These are phyloP conservation scores for Cladosporium halotolerans DNA, from an alignment of 2,329 filamentous ascomycete genomes.

Conservation along the genomic window DNA sequence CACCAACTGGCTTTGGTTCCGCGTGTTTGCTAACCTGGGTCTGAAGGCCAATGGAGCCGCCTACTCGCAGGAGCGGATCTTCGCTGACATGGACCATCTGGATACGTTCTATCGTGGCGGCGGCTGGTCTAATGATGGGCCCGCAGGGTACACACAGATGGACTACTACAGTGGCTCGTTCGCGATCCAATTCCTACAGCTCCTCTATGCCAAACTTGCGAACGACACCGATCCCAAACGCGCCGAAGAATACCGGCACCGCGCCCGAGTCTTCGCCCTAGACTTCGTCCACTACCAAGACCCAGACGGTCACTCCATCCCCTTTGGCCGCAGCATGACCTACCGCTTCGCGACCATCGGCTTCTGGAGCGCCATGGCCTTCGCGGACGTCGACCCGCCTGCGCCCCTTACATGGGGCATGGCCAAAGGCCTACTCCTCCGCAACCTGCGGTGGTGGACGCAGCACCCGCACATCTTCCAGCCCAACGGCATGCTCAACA, in stretches of 20 bases:
- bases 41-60: slow-evolving; percentile 67
- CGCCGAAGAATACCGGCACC: slow-evolving; percentile 61
- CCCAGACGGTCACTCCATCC: slow-evolving; percentile 62
- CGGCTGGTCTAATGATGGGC: slow-evolving; percentile 75
- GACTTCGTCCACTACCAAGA: slow-evolving; percentile 75
- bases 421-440: slow-evolving; percentile 67
- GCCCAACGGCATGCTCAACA: slow-evolving; percentile 64
- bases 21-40: slow-evolving; percentile 75
- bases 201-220: slow-evolving; percentile 68
- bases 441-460: slow-evolving; percentile 75
- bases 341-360: slow-evolving; percentile 84
- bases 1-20: slow-evolving; percentile 76
- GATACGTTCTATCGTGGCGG: slow-evolving; percentile 77
- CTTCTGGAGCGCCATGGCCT: slow-evolving; percentile 73
- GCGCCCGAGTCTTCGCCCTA: slow-evolving; percentile 60
- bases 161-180: slow-evolving; percentile 81
- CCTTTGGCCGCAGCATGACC: slow-evolving; percentile 70
- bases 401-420: slow-evolving; percentile 70
- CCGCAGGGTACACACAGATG: slow-evolving; percentile 73
- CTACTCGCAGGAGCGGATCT: slow-evolving; percentile 63
- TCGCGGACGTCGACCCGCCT: slow-evolving; percentile 67
- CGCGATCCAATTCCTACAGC: slow-evolving; percentile 73
- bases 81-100: slow-evolving; percentile 69
- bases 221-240: slow-evolving; percentile 58
- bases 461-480: slow-evolving; percentile 69